Evolutionary conservation across 2,329 filamentous ascomycete species (phyloP), one percentile per base, ranked within the genome.

Genomic region (Cryphonectria nitschkei): DNA sequence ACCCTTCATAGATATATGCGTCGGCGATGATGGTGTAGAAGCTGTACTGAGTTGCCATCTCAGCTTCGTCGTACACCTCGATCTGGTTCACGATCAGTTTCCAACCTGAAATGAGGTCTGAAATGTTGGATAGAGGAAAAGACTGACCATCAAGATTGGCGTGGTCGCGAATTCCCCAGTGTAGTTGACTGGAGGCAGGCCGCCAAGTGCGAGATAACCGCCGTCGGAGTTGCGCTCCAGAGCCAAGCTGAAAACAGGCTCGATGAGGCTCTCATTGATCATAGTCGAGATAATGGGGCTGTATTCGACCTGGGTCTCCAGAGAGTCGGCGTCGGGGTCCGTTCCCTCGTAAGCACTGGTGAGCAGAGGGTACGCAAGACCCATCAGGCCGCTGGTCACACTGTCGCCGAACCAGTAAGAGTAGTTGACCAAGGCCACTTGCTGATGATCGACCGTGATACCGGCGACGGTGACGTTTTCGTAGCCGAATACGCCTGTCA

Each of bases 231-330:
- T 76, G 16, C 82, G 77, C 9, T 80, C 77, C 29, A 88, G 77
- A 0, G 83, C 84, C n/a, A 87, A 76, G 74, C 81, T 84, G 79
- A 87, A 88, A 13, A 85, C 74, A 0, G 84, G 81, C 0, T 80
- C 74, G 9, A 84, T 81, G 16, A 82, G 75, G 32, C 81, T 79
- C 41, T 83, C 75, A 67, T 81, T 77, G 73, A 81, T 83, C 82
- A 88, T 84, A 50, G 79, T 84, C 9, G 81, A 84, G 74, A 88
- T 82, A n/a, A 88, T 74, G 0, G 86, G 84, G 67, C 83, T 80
- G 77, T 88, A 88, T 0, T 76, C 69, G 2, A 78, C 68, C n/a
- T 76, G 76, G 63, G 75, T 79, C 58, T 19, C 68, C 60, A 16
- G 2, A 8, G 67, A 61, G 37, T 63, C 63, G 13, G 29, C 41